Conservation (phyloP, 129 eudicot species). For the Solidago caesia region DNA sequence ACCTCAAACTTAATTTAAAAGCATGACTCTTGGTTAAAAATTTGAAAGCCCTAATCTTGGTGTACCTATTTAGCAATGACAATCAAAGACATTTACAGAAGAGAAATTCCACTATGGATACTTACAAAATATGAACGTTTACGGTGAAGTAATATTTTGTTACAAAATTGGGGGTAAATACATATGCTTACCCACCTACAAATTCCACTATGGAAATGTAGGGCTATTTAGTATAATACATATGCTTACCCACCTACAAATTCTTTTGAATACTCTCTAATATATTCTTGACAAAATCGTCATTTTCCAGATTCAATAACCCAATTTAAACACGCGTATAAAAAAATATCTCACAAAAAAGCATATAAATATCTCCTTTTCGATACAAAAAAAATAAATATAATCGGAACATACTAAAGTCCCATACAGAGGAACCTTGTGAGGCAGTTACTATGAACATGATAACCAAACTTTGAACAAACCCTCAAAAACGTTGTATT, state of each 20-base stretch:
- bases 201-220: no score
- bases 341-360: not conserved
- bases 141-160: no score
- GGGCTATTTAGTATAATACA: no score
- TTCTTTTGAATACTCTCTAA: slow-evolving; percentile 58
- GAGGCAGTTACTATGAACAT: slow-evolving; percentile 95
- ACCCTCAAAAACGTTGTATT: slow-evolving; percentile 38
- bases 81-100: no score
- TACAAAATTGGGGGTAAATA: no score
- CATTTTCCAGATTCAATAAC: slow-evolving; percentile 82
- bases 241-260: slow-evolving; percentile 60
- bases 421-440: slow-evolving; percentile 90
- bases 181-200: slow-evolving; percentile 62
- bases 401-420: slow-evolving; percentile 56
- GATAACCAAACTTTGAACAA: slow-evolving; percentile 45
- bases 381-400: not conserved
- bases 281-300: slow-evolving; percentile 62
- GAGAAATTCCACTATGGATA: no score
- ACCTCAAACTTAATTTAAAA: not conserved
- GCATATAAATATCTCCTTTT: not conserved
- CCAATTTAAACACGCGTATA: slow-evolving; percentile 56
- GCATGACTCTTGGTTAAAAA: not conserved
- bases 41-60: not conserved
- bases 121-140: no score
- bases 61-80: no score